Base-by-base conservation (phyloP, 257 asterid species). In the Rhazya stricta region DNA sequence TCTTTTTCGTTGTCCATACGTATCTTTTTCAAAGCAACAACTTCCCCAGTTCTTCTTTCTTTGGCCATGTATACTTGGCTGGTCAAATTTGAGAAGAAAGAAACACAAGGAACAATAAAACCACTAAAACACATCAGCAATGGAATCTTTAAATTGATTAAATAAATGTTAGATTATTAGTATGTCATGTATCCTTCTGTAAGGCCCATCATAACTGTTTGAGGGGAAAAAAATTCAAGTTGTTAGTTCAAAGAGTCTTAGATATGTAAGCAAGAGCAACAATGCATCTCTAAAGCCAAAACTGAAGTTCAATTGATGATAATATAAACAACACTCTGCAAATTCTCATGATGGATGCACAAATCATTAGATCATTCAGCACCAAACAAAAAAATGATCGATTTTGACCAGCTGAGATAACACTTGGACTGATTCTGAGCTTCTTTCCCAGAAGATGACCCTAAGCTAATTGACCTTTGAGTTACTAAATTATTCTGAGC, bases 1-100 rank as follows among this genome's bases (percentile, higher is more conserved):
- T 94, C 98, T 81, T 90, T 94, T 76, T 91, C 97, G 39, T 94
- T 94, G 86, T 94, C 98, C 98, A 94, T 94, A 67, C 98, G 94
- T 77, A 94, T 90, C 93, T 90, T 94, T 81, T 94, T 94, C 71
- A 94, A 85, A 82, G 97, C 98, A 37, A 94, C 98, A 79, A 94
- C 81, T 85, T 94, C 97, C 75, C 97, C 97, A 63, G 97, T 86
- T 76, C 69, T 74, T 83, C 84, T 91, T 75, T 94, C 98, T 86
- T 77, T 90, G 63, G 97, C 98, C 96, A 89, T 91, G 82, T 84
- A 91, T 9, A 94, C 98, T 86, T 91, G 98, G 80, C 98, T 94
- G 93, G 58, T 34, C 69, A 78, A 69, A 45, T 74, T 58, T 23
- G 74, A 69, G 37, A 76, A 77, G 45, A 75, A 2, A 69, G 43